phyloP scores from a whole-genome alignment of 352 stramenopile genomes.

The Phytophthora agathidicida region DNA sequence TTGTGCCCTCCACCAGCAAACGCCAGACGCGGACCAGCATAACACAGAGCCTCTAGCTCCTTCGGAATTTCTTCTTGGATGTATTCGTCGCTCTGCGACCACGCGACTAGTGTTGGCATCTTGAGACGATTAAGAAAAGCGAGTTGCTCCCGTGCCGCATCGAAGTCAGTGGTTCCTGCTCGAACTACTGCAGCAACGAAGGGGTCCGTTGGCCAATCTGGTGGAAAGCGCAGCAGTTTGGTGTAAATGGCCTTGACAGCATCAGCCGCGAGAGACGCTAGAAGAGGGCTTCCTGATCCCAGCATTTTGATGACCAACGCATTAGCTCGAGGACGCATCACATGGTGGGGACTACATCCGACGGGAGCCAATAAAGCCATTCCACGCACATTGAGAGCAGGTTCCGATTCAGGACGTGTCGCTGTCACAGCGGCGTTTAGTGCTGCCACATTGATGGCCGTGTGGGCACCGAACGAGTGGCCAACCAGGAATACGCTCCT shows the following conservation, averaged over 20 bases:
- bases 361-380: slow-evolving; percentile 42
- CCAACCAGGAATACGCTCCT: slow-evolving; percentile 45
- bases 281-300: slow-evolving; percentile 17
- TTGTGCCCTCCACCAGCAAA: slow-evolving; percentile 55
- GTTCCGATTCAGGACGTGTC: neutral
- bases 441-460: slow-evolving; percentile 48
- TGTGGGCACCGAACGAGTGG: slow-evolving; percentile 54
- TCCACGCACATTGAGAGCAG: slow-evolving; percentile 21
- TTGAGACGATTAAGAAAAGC: slow-evolving; percentile 3
- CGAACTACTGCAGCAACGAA: slow-evolving; percentile 46
- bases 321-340: slow-evolving; percentile 41
- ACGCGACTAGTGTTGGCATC: slow-evolving; percentile 45
- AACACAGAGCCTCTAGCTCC: slow-evolving; percentile 34
- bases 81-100: slow-evolving; percentile 46
- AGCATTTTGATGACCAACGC: slow-evolving; percentile 35
- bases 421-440: slow-evolving; percentile 15
- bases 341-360: slow-evolving; percentile 43
- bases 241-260: slow-evolving; percentile 44
- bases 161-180: slow-evolving; percentile 47
- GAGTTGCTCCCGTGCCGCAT: slow-evolving; percentile 30
- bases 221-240: slow-evolving; percentile 40
- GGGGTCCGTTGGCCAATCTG: slow-evolving; percentile 23
- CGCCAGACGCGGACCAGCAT: slow-evolving; percentile 32
- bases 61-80: slow-evolving; percentile 45
- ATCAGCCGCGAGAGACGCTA: slow-evolving; percentile 9